Base-by-base conservation (phyloP, 441 rosid genomes). In the Raphanus hybrid region DNA sequence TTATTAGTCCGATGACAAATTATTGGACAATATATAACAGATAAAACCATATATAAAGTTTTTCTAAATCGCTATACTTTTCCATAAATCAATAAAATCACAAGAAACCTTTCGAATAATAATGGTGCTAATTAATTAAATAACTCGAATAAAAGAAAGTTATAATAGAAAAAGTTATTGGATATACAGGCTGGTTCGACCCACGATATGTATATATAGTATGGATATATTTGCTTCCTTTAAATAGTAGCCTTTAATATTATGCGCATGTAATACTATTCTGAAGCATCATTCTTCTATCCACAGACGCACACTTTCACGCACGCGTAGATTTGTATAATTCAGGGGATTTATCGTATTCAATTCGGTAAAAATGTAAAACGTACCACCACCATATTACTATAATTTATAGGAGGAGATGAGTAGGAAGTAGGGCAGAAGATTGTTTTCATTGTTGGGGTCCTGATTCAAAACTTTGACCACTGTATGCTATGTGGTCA, bases 401-500 rank as follows among this genome's bases (percentile, higher is more conserved):
- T 57, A 57, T 45, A 75, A 32, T 1, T 68, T 37, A n/a, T 18
- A 48, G 64, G 68, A 16, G 60, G 60, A 55, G 27, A 61, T 8
- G 62, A 76, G 64, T 55, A 20, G 14, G n/a, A 62, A 2, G 70
- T 69, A 71, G 55, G 57, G 81, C 45, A 14, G 77, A 60, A 52
- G 59, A 67, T 71, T 73, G 81, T 72, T 73, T 67, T 72, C 77
- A 45, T 50, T 72, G 77, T 64, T 64, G 43, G 64, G 71, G 76
- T 71, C 62, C 26, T 64, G 68, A 57, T 45, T 74, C 75, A 63
- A 69, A 52, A 64, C 71, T 74, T 74, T 79, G 82, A 79, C 82
- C 71, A 73, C 59, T 67, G 69, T 35, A 35, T 61, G 45, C 58
- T 45, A 26, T 63, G 29, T 52, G 48, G 78, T 73, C 67, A 73